Percentiles rank a stretch among this genome's conserved stretches.
Conservation (phyloP, 148 eudicot genomes). For the Dysphania ambrosioides region DNA sequence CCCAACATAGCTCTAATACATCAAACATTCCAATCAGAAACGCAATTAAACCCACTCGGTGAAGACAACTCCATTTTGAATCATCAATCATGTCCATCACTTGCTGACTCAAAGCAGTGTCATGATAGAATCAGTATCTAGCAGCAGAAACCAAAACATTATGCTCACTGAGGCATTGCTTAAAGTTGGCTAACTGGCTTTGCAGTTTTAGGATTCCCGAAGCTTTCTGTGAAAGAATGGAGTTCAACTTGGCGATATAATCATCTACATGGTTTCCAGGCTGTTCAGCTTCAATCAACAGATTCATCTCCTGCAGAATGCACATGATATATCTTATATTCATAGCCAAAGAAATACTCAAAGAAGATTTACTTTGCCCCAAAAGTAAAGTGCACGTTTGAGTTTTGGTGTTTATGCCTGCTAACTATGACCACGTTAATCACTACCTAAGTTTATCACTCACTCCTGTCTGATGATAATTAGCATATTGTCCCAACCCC, state of each 20-base stretch:
- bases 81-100: slow-evolving; percentile 4
- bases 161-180: slow-evolving; percentile 49
- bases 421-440: too few species aligned
- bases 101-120: background rate
- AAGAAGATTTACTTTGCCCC: background rate
- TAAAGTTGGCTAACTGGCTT: slow-evolving; percentile 52
- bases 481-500: background rate
- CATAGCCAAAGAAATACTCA: background rate
- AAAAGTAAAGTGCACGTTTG: background rate
- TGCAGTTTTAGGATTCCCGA: slow-evolving; percentile 57
- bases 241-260: slow-evolving; percentile 50
- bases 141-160: slow-evolving; percentile 54
- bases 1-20: background rate
- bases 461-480: background rate
- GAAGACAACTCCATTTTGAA: background rate
- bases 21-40: background rate
- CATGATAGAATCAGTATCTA: slow-evolving; percentile 27
- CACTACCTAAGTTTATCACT: background rate
- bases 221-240: slow-evolving; percentile 66
- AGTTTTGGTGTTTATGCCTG: too few species aligned
- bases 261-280: slow-evolving; percentile 73
- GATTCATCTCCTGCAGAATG: slow-evolving; percentile 59
- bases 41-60: background rate
- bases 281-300: slow-evolving; percentile 56
- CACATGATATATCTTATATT: background rate